Evolutionary conservation across 441 rosid species (phyloP).

Genomic region (Pelargonium myrrhifolium): DNA sequence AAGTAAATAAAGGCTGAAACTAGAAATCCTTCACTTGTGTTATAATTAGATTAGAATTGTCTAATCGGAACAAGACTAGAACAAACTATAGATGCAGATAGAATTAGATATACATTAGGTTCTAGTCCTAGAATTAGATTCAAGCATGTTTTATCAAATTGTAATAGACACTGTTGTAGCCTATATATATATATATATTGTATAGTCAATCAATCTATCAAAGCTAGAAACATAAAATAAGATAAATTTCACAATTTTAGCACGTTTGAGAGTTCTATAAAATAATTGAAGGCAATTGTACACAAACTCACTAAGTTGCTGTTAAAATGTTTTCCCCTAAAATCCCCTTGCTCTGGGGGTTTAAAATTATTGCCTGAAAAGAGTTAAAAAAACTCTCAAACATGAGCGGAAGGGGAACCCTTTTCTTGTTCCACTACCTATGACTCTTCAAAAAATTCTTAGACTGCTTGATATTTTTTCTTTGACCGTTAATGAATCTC

Average conservation of each 20-base stretch:
- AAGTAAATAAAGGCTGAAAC: not conserved
- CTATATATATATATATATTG: too few relatives aligned
- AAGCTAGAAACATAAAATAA: too few relatives aligned
- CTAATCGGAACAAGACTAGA: too few relatives aligned
- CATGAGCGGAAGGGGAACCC: not conserved
- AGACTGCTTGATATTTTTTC: not conserved
- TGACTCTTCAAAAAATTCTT: not conserved
- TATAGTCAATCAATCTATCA: too few relatives aligned
- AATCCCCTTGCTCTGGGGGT: not conserved
- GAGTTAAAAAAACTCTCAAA: not conserved
- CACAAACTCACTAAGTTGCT: not conserved
- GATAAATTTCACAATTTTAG: too few relatives aligned
- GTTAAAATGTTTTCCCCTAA: not conserved
- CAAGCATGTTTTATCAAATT: too few relatives aligned
- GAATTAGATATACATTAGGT: too few relatives aligned
- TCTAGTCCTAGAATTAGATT: too few relatives aligned
- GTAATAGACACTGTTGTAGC: too few relatives aligned
- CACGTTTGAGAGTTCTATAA: not conserved
- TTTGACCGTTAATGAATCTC: not conserved
- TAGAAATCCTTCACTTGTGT: not conserved
- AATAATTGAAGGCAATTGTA: not conserved
- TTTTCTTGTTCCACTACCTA: not conserved
- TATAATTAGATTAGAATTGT: too few relatives aligned
- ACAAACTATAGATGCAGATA: too few relatives aligned
- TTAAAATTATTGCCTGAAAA: not conserved